Conservation (phyloP, 1,284 basidiomycete genomes). For the Hypsizygus ulmarius region DNA sequence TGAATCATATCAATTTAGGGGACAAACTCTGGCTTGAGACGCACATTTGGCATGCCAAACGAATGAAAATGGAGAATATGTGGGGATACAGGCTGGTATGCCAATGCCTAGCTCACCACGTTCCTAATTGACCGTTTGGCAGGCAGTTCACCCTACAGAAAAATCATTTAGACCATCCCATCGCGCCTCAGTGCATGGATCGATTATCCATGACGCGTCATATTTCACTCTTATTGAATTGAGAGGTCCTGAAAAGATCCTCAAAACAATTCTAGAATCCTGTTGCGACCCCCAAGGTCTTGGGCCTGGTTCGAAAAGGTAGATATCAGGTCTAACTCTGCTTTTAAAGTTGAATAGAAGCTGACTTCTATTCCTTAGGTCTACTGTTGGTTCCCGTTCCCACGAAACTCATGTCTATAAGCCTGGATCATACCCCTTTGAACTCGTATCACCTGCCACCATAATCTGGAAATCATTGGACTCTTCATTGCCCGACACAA, state of each 20-base stretch:
- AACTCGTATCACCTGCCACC: conserved; percentile 66
- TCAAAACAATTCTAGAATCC: conserved; percentile 52
- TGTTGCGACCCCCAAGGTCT: conserved; percentile 64
- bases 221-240: conserved; percentile 79
- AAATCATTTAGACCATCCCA: conserved; percentile 89
- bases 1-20: conserved; percentile 40
- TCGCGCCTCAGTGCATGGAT: conserved; percentile 78
- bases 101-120: conserved; percentile 3
- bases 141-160: conserved; percentile 81
- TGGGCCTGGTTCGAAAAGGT: conserved; percentile 60
- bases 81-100: conserved; percentile 86
- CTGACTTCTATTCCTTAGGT: conserved; percentile 38
- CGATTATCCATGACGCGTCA: conserved; percentile 85
- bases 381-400: conserved; percentile 51
- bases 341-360: not conserved
- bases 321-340: conserved; percentile 6
- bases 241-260: conserved; percentile 52
- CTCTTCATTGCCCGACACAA: conserved; percentile 8
- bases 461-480: conserved; percentile 66
- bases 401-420: conserved; percentile 66
- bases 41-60: conserved; percentile 92
- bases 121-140: conserved; percentile 1
- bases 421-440: conserved; percentile 62
- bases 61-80: conserved; percentile 87
- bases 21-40: conserved; percentile 91